Base-by-base conservation (phyloP, 306 rosid species). In the Dicorynia guianensis region DNA sequence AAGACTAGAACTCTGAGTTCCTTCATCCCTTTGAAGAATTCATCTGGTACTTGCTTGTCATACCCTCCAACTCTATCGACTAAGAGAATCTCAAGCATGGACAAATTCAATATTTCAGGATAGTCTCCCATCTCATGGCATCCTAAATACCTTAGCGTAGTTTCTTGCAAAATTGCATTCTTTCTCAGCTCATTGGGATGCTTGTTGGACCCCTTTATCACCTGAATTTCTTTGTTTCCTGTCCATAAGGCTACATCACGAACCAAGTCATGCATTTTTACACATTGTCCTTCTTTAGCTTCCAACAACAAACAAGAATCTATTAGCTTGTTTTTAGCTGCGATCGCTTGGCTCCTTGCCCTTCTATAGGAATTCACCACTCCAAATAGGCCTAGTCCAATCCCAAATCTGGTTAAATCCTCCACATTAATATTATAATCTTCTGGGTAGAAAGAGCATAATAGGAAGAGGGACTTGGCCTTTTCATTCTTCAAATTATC, bases 241-340 rank as follows among this genome's bases (percentile, higher is more conserved):
- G 36, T 35, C 46, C 18, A 61, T 0, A 17, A 11, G 4, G 19
- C 67, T 6, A 36, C 11, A 61, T 61, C 44, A 0, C 47, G 67
- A 36, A 36, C 67, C 25, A 61, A 5, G 25, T 61, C 67, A 61
- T 61, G 67, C 67, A 61, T 36, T 11, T 13, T 61, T 47, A 61
- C 67, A 35, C 0, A 35, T 0, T 61, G 18, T 61, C 3, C 8
- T 0, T 0, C 0, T 7, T 0, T 6, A 3, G 11, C 67, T 0
- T 35, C 5, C 13, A 61, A 20, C n/a, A n/a, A n/a, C n/a, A n/a
- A n/a, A n/a, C n/a, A n/a, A n/a, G n/a, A n/a, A n/a, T n/a, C n/a
- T n/a, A n/a, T n/a, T n/a, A n/a, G n/a, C n/a, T n/a, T n/a, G n/a
- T n/a, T n/a, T n/a, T n/a, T n/a, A n/a, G n/a, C n/a, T n/a, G n/a